Conservation (phyloP, 2,329 filamentous ascomycete genomes). For the Parastagonospora nodorum region DNA sequence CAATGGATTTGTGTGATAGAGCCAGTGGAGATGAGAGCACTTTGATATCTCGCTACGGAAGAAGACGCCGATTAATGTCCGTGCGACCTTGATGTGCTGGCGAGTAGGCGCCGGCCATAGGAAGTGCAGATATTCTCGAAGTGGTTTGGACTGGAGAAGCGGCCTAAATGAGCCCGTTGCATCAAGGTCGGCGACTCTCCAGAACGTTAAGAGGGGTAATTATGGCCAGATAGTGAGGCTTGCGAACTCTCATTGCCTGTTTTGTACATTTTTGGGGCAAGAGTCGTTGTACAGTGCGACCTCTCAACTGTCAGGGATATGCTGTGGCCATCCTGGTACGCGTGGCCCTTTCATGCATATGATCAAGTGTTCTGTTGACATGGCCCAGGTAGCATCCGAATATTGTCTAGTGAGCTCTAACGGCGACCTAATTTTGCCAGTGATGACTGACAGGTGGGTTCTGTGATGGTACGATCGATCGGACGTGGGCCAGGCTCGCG, state of each 20-base stretch:
- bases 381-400: background rate
- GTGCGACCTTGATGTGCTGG: background rate
- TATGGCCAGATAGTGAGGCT: constrained; percentile 3
- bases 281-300: constrained; percentile 25
- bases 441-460: background rate
- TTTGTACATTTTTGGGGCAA: background rate
- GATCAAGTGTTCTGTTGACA: constrained; percentile 1
- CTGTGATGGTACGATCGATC: too few species aligned
- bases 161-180: too few species aligned
- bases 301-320: constrained; percentile 33
- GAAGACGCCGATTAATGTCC: background rate
- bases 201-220: background rate
- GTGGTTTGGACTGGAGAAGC: too few species aligned
- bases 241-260: background rate
- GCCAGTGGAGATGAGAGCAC: too few species aligned
- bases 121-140: too few species aligned
- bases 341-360: background rate
- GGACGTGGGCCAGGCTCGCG: too few species aligned
- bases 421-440: background rate
- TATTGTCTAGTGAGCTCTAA: background rate
- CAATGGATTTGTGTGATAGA: too few species aligned
- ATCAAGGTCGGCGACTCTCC: too few species aligned
- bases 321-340: constrained; percentile 4
- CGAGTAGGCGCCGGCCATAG: background rate
- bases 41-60: background rate